phyloP scores from a whole-genome alignment of 2,329 filamentous ascomycete species.

The Aspergillus sp. region DNA sequence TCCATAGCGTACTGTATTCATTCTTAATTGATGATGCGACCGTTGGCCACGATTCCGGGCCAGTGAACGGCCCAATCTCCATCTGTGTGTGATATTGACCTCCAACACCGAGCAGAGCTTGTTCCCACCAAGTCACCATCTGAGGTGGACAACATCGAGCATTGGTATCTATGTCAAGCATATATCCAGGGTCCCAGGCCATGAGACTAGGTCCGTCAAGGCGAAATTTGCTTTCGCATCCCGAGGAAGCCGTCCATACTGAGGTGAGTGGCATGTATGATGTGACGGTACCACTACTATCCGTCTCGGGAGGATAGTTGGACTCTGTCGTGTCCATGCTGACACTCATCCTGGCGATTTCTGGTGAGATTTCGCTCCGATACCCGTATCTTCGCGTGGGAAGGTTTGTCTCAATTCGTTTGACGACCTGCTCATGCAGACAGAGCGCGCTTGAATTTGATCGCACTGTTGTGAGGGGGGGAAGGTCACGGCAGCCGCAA shows the following conservation, averaged over 20 bases:
- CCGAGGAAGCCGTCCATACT: slow-evolving; percentile 10
- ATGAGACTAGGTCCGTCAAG: slow-evolving; percentile 8
- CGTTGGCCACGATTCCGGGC: slow-evolving; percentile 5
- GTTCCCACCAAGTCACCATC: slow-evolving; percentile 10
- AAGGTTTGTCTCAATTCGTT: too few relatives aligned
- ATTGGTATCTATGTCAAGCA: slow-evolving; percentile 9
- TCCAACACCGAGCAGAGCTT: neutral
- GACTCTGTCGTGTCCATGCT: neutral
- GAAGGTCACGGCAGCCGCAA: too few relatives aligned
- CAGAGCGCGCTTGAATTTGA: too few relatives aligned
- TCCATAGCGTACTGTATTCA: slow-evolving; percentile 6
- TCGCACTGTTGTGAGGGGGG: too few relatives aligned
- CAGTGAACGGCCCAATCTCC: slow-evolving; percentile 9
- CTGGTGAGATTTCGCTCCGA: neutral
- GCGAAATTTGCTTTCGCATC: slow-evolving; percentile 10
- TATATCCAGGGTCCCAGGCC: slow-evolving; percentile 11
- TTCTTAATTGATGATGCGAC: slow-evolving; percentile 9
- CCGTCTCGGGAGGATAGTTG: slow-evolving; percentile 5
- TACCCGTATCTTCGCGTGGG: too few relatives aligned
- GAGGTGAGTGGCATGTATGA: slow-evolving; percentile 11
- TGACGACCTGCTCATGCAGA: too few relatives aligned
- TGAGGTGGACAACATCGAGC: slow-evolving; percentile 5
- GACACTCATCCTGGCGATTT: neutral
- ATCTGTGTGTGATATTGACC: slow-evolving; percentile 1
- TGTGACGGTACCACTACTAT: slow-evolving; percentile 1